These are phyloP conservation scores for Mucor ambiguus DNA, from an alignment of 371 early-diverging fungal species.

Conservation along the genomic window DNA sequence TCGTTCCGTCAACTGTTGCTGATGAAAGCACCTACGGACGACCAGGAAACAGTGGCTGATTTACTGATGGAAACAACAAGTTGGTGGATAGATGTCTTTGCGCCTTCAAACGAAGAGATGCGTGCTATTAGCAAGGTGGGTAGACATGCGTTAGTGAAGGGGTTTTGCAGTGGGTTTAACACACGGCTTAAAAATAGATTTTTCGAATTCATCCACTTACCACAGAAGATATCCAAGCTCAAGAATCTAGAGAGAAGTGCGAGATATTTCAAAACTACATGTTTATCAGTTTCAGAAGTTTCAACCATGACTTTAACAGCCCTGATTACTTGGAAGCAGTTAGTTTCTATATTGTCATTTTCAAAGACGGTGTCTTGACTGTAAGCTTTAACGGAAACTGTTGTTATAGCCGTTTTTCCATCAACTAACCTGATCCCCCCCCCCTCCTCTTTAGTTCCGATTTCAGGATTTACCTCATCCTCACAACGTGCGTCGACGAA, in stretches of 20 bases:
- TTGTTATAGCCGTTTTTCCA: neutral
- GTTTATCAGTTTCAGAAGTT: slow-evolving; percentile 86
- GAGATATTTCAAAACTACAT: slow-evolving; percentile 92
- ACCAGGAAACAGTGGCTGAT: slow-evolving; percentile 32
- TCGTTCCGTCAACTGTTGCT: slow-evolving; percentile 50
- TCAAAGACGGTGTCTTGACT: slow-evolving; percentile 63
- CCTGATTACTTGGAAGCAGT: slow-evolving; percentile 76
- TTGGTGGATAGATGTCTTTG: slow-evolving; percentile 91
- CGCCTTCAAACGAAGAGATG: slow-evolving; percentile 85
- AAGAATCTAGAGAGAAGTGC: slow-evolving; percentile 93
- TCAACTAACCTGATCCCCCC: neutral
- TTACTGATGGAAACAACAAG: slow-evolving; percentile 48
- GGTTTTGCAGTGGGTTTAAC: neutral
- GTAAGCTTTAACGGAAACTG: slow-evolving; percentile 32
- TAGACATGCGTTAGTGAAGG: neutral
- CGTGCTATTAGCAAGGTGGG: slow-evolving; percentile 64
- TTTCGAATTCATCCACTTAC: slow-evolving; percentile 77
- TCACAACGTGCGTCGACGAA: slow-evolving; percentile 63
- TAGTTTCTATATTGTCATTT: slow-evolving; percentile 84
- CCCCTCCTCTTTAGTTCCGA: slow-evolving; percentile 49
- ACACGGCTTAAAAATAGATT: slow-evolving; percentile 31
- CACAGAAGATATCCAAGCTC: slow-evolving; percentile 71
- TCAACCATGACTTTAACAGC: slow-evolving; percentile 72
- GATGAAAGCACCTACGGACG: slow-evolving; percentile 17
- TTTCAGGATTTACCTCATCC: slow-evolving; percentile 64